Evolutionary conservation across 2,329 filamentous ascomycete genomes (phyloP).

Genomic region (Trichoderma guizhouense): DNA sequence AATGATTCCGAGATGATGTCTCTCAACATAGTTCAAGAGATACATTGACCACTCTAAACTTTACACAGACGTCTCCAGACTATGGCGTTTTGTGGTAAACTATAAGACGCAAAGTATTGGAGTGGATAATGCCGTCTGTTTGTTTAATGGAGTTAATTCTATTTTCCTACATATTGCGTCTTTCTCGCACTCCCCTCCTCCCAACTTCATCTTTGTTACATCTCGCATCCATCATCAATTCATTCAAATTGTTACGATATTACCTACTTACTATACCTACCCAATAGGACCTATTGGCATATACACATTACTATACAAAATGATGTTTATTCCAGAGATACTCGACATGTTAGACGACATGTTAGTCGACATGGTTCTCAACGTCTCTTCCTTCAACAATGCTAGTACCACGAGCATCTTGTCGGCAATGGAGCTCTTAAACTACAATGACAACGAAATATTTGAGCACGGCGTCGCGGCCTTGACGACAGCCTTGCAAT

Average conservation of each 20-base stretch:
- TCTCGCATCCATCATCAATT: neutral
- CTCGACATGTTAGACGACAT: neutral
- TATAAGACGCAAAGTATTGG: neutral
- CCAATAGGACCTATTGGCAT: neutral
- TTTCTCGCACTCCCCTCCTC: neutral
- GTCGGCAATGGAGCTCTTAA: neutral
- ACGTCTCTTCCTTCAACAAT: neutral
- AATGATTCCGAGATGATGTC: too few relatives aligned
- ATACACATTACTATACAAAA: neutral
- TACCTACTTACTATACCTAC: neutral
- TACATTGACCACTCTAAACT: neutral
- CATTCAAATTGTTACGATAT: too few relatives aligned
- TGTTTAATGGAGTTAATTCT: neutral
- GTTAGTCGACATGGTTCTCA: neutral
- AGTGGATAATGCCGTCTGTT: neutral
- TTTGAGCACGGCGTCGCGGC: neutral
- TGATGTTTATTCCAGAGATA: neutral
- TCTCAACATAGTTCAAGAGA: neutral
- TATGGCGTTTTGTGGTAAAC: neutral
- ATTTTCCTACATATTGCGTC: neutral
- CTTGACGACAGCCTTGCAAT: neutral
- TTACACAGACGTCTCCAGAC: neutral
- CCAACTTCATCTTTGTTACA: neutral
- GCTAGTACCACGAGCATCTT: neutral
- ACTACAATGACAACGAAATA: neutral